These are phyloP conservation scores for Penicillium sp. DNA, from an alignment of 2,329 filamentous ascomycete species.

Conservation along the genomic window DNA sequence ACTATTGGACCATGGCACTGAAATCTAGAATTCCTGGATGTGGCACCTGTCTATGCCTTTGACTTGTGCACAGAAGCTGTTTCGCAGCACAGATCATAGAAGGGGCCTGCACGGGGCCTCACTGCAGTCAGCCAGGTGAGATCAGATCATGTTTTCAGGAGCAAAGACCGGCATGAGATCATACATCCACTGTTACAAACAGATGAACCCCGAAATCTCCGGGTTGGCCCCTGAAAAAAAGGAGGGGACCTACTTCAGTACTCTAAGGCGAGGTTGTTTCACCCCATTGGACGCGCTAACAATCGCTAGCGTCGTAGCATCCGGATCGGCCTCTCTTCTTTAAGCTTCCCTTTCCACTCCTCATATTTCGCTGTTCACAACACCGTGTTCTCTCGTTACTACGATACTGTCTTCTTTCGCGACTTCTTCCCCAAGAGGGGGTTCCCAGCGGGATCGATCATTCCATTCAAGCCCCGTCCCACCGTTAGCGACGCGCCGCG, in stretches of 20 bases:
- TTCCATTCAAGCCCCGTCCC: background rate
- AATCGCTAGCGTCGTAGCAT: conserved; percentile 24
- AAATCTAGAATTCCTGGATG: background rate
- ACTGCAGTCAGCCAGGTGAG: background rate
- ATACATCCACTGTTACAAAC: conserved; percentile 5
- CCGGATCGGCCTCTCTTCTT: conserved; percentile 23
- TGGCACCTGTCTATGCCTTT: background rate
- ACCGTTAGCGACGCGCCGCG: conserved; percentile 10
- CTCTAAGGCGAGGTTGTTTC: conserved; percentile 16
- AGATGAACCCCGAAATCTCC: conserved; percentile 7
- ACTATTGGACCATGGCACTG: background rate
- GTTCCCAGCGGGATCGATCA: conserved; percentile 1
- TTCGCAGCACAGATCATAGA: background rate
- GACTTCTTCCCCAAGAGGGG: conserved; percentile 2
- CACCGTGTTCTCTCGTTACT: conserved; percentile 21
- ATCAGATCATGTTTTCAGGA: conserved; percentile 7
- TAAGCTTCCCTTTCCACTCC: conserved; percentile 16
- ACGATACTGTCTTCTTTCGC: conserved; percentile 1
- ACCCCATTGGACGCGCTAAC: conserved; percentile 25
- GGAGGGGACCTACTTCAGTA: background rate
- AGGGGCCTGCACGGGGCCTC: background rate
- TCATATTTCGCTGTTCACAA: conserved; percentile 9
- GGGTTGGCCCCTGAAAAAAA: conserved; percentile 10
- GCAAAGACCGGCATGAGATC: conserved; percentile 4
- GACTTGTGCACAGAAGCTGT: background rate